phyloP scores from a whole-genome alignment of 805 yeast species.

The Teunomyces panamensis region DNA sequence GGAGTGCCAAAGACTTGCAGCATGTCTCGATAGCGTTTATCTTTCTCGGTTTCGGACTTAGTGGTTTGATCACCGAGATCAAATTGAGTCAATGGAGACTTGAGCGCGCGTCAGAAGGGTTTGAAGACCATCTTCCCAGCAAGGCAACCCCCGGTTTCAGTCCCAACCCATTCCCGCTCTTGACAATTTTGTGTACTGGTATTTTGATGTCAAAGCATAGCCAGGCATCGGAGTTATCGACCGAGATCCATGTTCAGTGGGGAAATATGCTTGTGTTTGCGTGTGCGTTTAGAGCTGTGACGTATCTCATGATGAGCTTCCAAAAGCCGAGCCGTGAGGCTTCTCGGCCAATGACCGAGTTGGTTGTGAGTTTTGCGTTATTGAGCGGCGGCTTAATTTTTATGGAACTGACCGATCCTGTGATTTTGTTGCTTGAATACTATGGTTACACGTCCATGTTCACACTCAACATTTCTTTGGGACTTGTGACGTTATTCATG shows the following conservation, averaged over 20 bases:
- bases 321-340: constrained; percentile 15
- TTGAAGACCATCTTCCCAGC: not conserved
- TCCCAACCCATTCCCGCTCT: constrained; percentile 91
- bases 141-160: constrained; percentile 69
- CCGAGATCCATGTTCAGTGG: constrained; percentile 88
- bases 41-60: constrained; percentile 87
- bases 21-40: constrained; percentile 89
- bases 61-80: constrained; percentile 83
- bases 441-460: constrained; percentile 87
- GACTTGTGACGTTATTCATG: constrained; percentile 75
- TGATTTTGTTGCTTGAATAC: constrained; percentile 75
- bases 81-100: constrained; percentile 61
- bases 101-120: constrained; percentile 31
- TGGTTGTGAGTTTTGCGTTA: constrained; percentile 73
- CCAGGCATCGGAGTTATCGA: constrained; percentile 76
- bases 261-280: constrained; percentile 82
- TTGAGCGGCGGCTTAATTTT: constrained; percentile 88
- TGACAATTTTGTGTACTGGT: constrained; percentile 96
- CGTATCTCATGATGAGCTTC: constrained; percentile 56
- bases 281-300: constrained; percentile 68
- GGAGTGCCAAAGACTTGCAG: constrained; percentile 89
- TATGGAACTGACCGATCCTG: constrained; percentile 88
- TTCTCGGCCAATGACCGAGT: constrained; percentile 78
- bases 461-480: constrained; percentile 82
- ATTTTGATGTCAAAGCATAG: constrained; percentile 91